These are phyloP conservation scores for Plasmodium inui DNA, from an alignment of 169 alveolate genomes.

Conservation along the genomic window DNA sequence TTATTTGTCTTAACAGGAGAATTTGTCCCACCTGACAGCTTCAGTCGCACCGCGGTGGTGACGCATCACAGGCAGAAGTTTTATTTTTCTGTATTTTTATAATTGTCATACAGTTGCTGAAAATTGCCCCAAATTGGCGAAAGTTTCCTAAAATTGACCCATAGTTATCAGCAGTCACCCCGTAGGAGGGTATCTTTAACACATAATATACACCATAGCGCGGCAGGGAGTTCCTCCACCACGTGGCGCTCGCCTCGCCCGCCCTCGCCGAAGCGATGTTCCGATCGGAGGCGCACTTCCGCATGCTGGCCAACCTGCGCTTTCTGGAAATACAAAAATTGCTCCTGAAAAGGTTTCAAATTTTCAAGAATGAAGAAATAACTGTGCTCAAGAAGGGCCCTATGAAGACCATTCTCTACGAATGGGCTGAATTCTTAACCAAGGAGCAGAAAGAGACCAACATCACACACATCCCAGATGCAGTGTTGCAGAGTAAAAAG, in stretches of 20 bases:
- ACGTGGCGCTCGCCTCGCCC: not conserved
- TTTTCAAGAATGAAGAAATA: slow-evolving; percentile 74
- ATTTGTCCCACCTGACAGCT: not conserved
- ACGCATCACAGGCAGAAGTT: not conserved
- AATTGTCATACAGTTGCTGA: not conserved
- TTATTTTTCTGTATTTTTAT: not conserved
- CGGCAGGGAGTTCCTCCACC: too few species aligned
- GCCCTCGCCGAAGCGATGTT: slow-evolving; percentile 17
- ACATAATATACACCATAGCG: not conserved
- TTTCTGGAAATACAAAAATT: slow-evolving; percentile 51
- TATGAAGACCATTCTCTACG: slow-evolving; percentile 59
- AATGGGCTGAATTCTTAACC: slow-evolving; percentile 64
- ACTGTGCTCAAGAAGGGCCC: slow-evolving; percentile 45
- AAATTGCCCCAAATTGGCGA: not conserved
- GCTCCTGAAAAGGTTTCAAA: slow-evolving; percentile 39
- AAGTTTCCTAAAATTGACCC: too few species aligned
- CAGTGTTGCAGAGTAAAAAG: slow-evolving; percentile 47
- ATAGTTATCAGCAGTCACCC: not conserved
- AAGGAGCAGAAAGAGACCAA: slow-evolving; percentile 24
- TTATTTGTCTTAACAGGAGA: slow-evolving; percentile 9
- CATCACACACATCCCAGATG: slow-evolving; percentile 45
- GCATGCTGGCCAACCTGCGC: slow-evolving; percentile 45
- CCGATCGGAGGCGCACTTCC: slow-evolving; percentile 64
- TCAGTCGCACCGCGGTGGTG: not conserved
- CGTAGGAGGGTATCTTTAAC: not conserved